phyloP scores from a whole-genome alignment of 805 yeast genomes.

The Saccharomycopsis fermentans region DNA sequence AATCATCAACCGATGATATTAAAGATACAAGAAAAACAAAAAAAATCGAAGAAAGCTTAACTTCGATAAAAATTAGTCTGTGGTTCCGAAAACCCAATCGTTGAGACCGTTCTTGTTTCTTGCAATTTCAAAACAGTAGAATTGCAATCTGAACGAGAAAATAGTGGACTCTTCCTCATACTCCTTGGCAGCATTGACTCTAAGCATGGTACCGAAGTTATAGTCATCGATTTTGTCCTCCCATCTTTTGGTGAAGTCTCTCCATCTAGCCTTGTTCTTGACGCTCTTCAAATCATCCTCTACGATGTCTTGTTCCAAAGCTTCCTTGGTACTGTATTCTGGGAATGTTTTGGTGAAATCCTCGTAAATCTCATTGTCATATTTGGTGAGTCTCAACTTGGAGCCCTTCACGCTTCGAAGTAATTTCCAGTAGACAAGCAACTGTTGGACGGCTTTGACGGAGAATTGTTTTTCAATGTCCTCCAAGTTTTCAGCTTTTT shows the following conservation, averaged over 20 bases:
- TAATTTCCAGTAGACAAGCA: slow-evolving; percentile 86
- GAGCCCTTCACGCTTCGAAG: slow-evolving; percentile 71
- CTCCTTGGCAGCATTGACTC: slow-evolving; percentile 62
- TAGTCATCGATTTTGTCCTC: slow-evolving; percentile 77
- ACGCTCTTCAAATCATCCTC: slow-evolving; percentile 80
- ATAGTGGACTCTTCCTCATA: slow-evolving; percentile 78
- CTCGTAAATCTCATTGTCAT: slow-evolving; percentile 60
- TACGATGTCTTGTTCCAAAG: slow-evolving; percentile 39
- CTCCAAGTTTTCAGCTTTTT: slow-evolving; percentile 87
- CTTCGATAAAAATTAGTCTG: slow-evolving; percentile 22
- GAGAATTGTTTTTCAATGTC: slow-evolving; percentile 97
- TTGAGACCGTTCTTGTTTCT: slow-evolving; percentile 86
- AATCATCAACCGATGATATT: neutral
- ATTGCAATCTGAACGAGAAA: slow-evolving; percentile 87
- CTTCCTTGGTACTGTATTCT: slow-evolving; percentile 60
- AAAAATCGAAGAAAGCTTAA: slow-evolving; percentile 28
- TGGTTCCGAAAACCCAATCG: slow-evolving; percentile 62
- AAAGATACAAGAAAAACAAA: neutral
- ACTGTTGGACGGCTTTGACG: slow-evolving; percentile 92
- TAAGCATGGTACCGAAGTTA: slow-evolving; percentile 89
- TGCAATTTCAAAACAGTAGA: slow-evolving; percentile 87
- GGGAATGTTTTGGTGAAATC: slow-evolving; percentile 67
- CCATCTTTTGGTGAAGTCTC: slow-evolving; percentile 71
- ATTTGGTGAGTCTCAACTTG: slow-evolving; percentile 58
- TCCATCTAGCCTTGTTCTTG: slow-evolving; percentile 83